Evolutionary conservation across 805 yeast genomes (phyloP), one percentile per base, ranked within the genome.

Genomic region (Tetrapisispora pingtungensis): DNA sequence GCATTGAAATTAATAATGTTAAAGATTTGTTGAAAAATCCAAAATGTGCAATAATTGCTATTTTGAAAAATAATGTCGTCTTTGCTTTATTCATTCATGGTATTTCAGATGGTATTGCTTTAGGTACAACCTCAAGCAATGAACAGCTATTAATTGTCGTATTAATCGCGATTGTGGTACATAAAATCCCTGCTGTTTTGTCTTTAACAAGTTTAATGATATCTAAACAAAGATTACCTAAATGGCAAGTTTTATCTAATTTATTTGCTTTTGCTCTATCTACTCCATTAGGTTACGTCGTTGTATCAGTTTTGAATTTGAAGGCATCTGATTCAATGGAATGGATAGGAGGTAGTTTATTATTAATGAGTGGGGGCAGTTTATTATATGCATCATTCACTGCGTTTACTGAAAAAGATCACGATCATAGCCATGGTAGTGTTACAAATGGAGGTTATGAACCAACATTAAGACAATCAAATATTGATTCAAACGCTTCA

Each of bases 171-270:
- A 75, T 81, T 20, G 68, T 78, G 24, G 63, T 78, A 15, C 86
- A 81, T 59, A 81, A 80, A 53, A 57, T 80, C 8, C 87, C 87
- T 0, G 79, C 85, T 0, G 70, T 80, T 1, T 72, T 80, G 50
- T 80, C 84, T 24, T 63, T 81, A 36, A 59, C 74, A 12, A 69
- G 81, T 14, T 56, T 80, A 7, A 64, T 80, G 55, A 51, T 61
- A 4, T 54, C 75, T 3, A 65, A 63, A 43, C 71, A 70, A 41
- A 66, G 68, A 6, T 49, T 72, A 3, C 53, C 68, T 12, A 52
- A 58, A 31, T 54, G 59, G 42, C 62, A 68, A 36, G 66, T 74
- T 4, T 46, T 70, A 7, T 58, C 71, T 24, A 82, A 80, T 52
- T 52, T 80, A n/a, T 56, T 66, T 41, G 60, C 60, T 18, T 64